Conservation (phyloP, 75 land plant species). For the Sequoia sempervirens region DNA sequence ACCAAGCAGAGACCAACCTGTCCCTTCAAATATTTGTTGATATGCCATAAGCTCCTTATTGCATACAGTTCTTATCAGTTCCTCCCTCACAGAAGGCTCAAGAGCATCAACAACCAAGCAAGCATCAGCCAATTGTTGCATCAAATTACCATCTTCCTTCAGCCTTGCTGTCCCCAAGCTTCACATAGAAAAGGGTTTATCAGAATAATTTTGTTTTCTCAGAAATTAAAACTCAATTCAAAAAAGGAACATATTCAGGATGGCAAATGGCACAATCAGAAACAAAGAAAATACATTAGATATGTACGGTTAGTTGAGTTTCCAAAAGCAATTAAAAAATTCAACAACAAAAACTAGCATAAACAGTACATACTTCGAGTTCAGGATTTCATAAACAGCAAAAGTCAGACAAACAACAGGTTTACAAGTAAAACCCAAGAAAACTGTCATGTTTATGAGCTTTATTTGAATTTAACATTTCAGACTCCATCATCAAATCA, state of each 20-base stretch:
- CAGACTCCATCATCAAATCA: neutral
- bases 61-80: constrained; percentile 87
- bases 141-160: constrained; percentile 79
- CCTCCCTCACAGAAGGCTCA: constrained; percentile 93
- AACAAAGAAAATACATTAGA: neutral
- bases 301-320: neutral
- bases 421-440: constrained; percentile 1
- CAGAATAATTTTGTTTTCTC: neutral
- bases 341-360: neutral
- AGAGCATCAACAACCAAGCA: constrained; percentile 97
- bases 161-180: constrained; percentile 94
- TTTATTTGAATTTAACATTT: neutral
- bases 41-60: constrained; percentile 93
- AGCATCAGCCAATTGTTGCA: constrained; percentile 93
- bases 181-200: constrained; percentile 12
- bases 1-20: constrained; percentile 45
- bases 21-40: constrained; percentile 95
- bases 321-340: neutral
- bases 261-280: neutral
- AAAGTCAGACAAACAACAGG: neutral
- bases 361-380: neutral
- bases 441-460: neutral
- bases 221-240: neutral
- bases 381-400: neutral
- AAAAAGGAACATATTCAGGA: neutral